Evolutionary conservation across 768 basidiomycete species (phyloP).

Genomic region (Termitomyces sp.): DNA sequence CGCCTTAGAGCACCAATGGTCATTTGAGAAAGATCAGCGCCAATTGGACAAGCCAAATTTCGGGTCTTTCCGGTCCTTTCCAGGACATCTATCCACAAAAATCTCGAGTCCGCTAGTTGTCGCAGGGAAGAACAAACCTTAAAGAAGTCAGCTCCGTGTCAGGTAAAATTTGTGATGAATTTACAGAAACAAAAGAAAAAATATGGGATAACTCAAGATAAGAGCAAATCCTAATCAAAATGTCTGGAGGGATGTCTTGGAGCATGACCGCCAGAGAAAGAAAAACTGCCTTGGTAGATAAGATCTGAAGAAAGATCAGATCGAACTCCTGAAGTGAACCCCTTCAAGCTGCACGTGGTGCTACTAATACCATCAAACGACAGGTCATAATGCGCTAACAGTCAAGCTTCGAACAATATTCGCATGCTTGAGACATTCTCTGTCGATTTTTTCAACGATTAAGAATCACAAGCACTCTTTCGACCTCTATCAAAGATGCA

Average conservation of each 20-base stretch:
- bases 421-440: not conserved
- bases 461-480: not conserved
- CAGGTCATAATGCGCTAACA: not conserved
- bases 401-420: not conserved
- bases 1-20: not conserved
- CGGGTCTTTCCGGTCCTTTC: not conserved
- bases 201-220: constrained; percentile 9
- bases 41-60: not conserved
- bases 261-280: not conserved
- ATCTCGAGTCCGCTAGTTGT: constrained; percentile 5
- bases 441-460: not conserved
- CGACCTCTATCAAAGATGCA: not conserved
- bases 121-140: constrained; percentile 11
- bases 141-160: not conserved
- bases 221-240: constrained; percentile 2
- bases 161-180: not conserved
- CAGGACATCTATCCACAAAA: not conserved
- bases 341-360: not conserved
- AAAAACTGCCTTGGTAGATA: not conserved
- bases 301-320: not conserved
- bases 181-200: constrained; percentile 9
- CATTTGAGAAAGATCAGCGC: not conserved
- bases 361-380: not conserved
- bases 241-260: constrained; percentile 3
- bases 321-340: not conserved